These are phyloP conservation scores for Symbiotaphrina buchneri DNA, from an alignment of 495 filamentous ascomycete species.

Conservation along the genomic window DNA sequence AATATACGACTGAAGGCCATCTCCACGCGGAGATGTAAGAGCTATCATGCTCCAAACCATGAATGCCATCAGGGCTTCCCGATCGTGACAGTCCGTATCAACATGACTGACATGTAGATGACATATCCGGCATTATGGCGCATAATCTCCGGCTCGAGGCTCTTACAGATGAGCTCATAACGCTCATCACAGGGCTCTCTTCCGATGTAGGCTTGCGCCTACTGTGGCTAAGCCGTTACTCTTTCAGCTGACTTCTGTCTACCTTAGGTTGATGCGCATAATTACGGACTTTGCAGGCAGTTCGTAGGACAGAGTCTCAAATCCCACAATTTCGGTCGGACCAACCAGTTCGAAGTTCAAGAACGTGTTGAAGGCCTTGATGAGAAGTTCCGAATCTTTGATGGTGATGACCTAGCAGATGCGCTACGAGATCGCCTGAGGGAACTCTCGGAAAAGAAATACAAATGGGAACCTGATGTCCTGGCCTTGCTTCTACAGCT, in stretches of 20 bases:
- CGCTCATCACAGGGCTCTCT: slow-evolving; percentile 13
- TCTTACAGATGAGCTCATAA: slow-evolving; percentile 30
- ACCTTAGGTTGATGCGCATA: slow-evolving; percentile 15
- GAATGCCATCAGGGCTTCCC: too few relatives aligned
- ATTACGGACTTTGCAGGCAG: slow-evolving; percentile 27
- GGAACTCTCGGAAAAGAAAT: slow-evolving; percentile 25
- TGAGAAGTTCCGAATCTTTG: slow-evolving; percentile 67
- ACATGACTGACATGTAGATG: too few relatives aligned
- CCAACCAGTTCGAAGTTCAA: slow-evolving; percentile 73
- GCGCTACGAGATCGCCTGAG: slow-evolving; percentile 41
- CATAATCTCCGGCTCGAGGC: slow-evolving; percentile 20
- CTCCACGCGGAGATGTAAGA: too few relatives aligned
- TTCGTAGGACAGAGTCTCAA: slow-evolving; percentile 26
- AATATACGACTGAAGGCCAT: too few relatives aligned
- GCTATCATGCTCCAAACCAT: too few relatives aligned
- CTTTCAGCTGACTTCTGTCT: not conserved
- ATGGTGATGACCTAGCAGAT: slow-evolving; percentile 60
- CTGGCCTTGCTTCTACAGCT: slow-evolving; percentile 62
- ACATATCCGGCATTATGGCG: too few relatives aligned
- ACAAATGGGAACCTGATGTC: slow-evolving; percentile 52
- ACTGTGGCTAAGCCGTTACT: slow-evolving; percentile 2
- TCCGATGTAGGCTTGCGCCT: slow-evolving; percentile 5
- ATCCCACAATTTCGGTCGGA: slow-evolving; percentile 39
- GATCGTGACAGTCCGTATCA: too few relatives aligned
- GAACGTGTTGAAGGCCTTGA: slow-evolving; percentile 55